A percentile compares a stretch with the other conserved stretches of the same genome.
These are phyloP conservation scores for Chloris gayana DNA, from an alignment of 176 grass and related monocot species.

Conservation along the genomic window DNA sequence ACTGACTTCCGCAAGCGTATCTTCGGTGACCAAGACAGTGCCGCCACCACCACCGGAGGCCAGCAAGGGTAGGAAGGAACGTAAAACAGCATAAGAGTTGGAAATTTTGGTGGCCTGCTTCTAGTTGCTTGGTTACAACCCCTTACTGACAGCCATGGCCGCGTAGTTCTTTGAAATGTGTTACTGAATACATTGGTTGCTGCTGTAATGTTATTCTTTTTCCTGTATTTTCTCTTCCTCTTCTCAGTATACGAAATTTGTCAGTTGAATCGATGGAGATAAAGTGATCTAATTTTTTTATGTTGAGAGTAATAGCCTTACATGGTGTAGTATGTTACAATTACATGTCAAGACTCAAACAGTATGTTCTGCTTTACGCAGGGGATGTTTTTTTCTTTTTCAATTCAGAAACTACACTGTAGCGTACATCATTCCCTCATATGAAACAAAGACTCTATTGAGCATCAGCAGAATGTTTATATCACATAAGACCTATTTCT, in stretches of 20 bases:
- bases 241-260: slow-evolving; percentile 34
- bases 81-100: neutral
- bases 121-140: slow-evolving; percentile 43
- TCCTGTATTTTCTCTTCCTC: slow-evolving; percentile 25
- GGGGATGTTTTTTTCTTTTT: neutral
- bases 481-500: neutral
- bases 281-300: slow-evolving; percentile 45
- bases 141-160: slow-evolving; percentile 47
- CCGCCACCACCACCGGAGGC: neutral
- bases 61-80: slow-evolving; percentile 44
- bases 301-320: slow-evolving; percentile 44
- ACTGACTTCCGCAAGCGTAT: slow-evolving; percentile 82
- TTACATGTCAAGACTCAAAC: slow-evolving; percentile 18
- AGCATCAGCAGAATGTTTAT: neutral
- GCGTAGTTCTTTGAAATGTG: slow-evolving; percentile 32
- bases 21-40: slow-evolving; percentile 58
- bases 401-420: neutral
- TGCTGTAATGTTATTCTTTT: slow-evolving; percentile 58
- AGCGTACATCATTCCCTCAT: neutral
- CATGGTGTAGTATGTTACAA: slow-evolving; percentile 25
- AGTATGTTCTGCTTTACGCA: neutral
- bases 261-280: slow-evolving; percentile 40
- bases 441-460: slow-evolving; percentile 13
- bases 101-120: slow-evolving; percentile 61
- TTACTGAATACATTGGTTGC: slow-evolving; percentile 45